Evolutionary conservation across 805 yeast species (phyloP).

Genomic region (Blastobotrys terrestris): DNA sequence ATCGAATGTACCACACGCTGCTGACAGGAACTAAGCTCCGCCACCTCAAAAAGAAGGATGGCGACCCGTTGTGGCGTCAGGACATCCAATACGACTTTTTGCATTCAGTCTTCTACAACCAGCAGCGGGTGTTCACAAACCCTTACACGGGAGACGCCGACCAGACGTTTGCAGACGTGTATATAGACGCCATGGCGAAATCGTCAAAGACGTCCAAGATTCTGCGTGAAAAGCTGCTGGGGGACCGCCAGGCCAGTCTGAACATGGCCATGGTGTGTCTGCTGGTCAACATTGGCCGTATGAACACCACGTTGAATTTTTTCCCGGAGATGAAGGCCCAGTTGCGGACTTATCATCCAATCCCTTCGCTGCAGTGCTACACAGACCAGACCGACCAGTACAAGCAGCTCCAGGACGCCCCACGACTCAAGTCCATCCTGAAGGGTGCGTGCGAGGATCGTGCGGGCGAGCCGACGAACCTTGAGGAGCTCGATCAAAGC

Average conservation of each 20-base stretch:
- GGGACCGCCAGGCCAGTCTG: constrained; percentile 52
- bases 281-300: constrained; percentile 83
- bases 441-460: constrained; percentile 79
- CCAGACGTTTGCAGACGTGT: constrained; percentile 76
- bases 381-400: constrained; percentile 45
- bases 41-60: constrained; percentile 75
- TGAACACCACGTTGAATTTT: constrained; percentile 90
- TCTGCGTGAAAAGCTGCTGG: constrained; percentile 69
- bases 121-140: constrained; percentile 55
- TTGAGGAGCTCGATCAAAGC: constrained; percentile 39
- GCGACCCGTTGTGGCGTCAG: constrained; percentile 82
- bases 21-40: constrained; percentile 30
- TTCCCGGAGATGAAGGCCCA: constrained; percentile 95
- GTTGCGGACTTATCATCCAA: constrained; percentile 85
- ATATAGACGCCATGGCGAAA: constrained; percentile 73
- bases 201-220: constrained; percentile 79
- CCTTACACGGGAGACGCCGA: constrained; percentile 35
- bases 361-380: constrained; percentile 78
- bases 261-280: constrained; percentile 78
- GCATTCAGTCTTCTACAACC: constrained; percentile 55
- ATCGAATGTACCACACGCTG: constrained; percentile 20
- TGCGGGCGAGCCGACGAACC: constrained; percentile 39
- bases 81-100: constrained; percentile 85
- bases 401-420: constrained; percentile 90
- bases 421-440: constrained; percentile 80